Evolutionary conservation across 768 basidiomycete species (phyloP), one percentile per base, ranked within the genome.

Genomic region (Termitomyces eurrhizus): DNA sequence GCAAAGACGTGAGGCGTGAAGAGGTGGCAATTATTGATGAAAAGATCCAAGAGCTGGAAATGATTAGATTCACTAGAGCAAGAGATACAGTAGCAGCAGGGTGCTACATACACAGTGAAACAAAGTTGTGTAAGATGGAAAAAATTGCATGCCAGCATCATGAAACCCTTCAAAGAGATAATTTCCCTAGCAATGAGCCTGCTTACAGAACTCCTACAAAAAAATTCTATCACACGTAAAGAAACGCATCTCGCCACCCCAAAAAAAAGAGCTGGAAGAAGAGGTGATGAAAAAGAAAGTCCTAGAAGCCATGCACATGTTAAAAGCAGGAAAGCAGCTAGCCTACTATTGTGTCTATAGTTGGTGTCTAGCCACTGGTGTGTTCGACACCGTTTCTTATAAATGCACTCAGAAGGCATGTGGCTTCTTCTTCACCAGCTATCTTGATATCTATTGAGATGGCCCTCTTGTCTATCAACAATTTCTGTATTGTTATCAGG

Each of bases 91-190:
- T n/a, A 4, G 11, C 18, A 7, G 18, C 41, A 18, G 18, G 18
- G 5, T 18, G 1, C 41, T 24, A 52, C 0, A 41, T 67, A 0
- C 44, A 68, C 37, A 60, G 62, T 0, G 65, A 68, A 52, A 67
- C 59, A 2, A 42, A 57, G 0, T 71, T 74, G 0, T 8, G 59
- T 0, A 54, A 70, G 16, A 78, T 78, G 77, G 71, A 74, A 0
- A 55, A 74, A 0, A 55, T 77, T 0, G 71, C 74, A 0, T 57
- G 53, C 21, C 26, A 68, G 14, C 67, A 74, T 52, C 73, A 77
- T 52, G 56, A 71, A 0, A 11, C 65, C 0, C 66, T 78, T 0
- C 75, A 78, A 52, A 16, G 51, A 21, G 8, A 32, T 1, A 11
- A 35, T 11, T 0, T n/a, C 4, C 37, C 36, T n/a, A n/a, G n/a